Percentiles rank a stretch among this genome's conserved stretches.
Conservation (phyloP, 148 eudicot genomes). For the Camellia granthamiana region DNA sequence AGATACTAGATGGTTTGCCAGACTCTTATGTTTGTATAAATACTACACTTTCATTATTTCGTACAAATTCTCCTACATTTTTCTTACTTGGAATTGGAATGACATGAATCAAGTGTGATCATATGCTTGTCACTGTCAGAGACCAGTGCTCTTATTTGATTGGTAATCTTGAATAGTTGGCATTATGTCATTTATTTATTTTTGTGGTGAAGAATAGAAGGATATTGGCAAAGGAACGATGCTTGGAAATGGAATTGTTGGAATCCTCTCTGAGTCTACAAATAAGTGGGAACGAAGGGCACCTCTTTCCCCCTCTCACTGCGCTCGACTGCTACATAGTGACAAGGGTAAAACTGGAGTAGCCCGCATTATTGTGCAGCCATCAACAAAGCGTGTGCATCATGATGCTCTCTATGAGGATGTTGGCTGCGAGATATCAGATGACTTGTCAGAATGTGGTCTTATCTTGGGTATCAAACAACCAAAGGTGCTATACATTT, state of each 20-base stretch:
- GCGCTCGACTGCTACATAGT: conserved; percentile 78
- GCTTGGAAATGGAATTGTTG: conserved; percentile 93
- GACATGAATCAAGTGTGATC: background rate
- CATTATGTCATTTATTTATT: background rate
- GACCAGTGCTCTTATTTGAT: background rate
- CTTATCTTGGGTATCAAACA: conserved; percentile 92
- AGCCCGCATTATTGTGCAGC: conserved; percentile 76
- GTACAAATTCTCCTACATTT: background rate
- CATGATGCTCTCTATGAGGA: conserved; percentile 92
- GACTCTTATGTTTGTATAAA: background rate
- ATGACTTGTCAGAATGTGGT: conserved; percentile 94
- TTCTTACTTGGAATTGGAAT: background rate
- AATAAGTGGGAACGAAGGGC: conserved; percentile 98
- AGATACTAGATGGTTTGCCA: background rate
- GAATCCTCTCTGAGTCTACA: conserved; percentile 81
- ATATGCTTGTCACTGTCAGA: background rate
- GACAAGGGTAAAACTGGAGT: conserved; percentile 62
- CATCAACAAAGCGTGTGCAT: conserved; percentile 91
- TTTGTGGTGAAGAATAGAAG: background rate
- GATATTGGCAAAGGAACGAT: conserved; percentile 28
- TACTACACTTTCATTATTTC: background rate
- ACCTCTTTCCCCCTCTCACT: conserved; percentile 88
- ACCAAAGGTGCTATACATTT: conserved; percentile 61
- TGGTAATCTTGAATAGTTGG: background rate
- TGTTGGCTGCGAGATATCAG: conserved; percentile 94